A percentile compares a stretch with the other conserved stretches of the same genome.
phyloP scores from a whole-genome alignment of 805 yeast species.

The Candida nitratophila region DNA sequence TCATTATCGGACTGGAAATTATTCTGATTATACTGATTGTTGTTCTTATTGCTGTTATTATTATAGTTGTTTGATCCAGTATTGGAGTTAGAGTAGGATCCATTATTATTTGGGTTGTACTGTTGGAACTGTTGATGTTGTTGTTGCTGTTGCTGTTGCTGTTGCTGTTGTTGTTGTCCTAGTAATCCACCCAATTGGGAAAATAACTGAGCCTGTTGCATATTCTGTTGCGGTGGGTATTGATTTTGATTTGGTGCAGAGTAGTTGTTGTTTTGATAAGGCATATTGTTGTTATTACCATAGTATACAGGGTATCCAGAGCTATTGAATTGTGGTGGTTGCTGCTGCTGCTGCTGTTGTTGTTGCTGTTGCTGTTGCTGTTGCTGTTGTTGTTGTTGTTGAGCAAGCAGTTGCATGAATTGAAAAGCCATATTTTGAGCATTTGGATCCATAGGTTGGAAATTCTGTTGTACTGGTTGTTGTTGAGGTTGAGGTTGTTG shows the following conservation, averaged over 20 bases:
- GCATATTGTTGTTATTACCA: background rate
- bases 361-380: conserved; percentile 1
- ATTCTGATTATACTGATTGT: conserved; percentile 8
- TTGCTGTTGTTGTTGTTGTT: background rate
- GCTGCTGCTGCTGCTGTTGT: background rate
- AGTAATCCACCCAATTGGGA: conserved; percentile 9
- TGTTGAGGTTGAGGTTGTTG: background rate
- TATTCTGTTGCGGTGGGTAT: conserved; percentile 4
- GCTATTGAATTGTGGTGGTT: background rate
- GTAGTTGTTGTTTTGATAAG: no score
- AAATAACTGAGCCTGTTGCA: conserved; percentile 10
- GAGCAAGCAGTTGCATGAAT: background rate
- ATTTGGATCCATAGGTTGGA: background rate
- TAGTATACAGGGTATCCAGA: background rate
- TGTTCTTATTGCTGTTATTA: conserved; percentile 6
- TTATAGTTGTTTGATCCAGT: background rate
- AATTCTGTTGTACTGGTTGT: conserved; percentile 1
- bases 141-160: conserved; percentile 3
- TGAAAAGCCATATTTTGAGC: background rate
- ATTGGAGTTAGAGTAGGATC: background rate
- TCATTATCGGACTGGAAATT: conserved; percentile 2
- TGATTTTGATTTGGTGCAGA: background rate
- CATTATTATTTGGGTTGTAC: background rate
- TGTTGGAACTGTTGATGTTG: conserved; percentile 1
- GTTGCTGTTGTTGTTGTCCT: conserved; percentile 14